Evolutionary conservation across 202 grass and related monocot genomes (phyloP).

Genomic region (Setaria italica): DNA sequence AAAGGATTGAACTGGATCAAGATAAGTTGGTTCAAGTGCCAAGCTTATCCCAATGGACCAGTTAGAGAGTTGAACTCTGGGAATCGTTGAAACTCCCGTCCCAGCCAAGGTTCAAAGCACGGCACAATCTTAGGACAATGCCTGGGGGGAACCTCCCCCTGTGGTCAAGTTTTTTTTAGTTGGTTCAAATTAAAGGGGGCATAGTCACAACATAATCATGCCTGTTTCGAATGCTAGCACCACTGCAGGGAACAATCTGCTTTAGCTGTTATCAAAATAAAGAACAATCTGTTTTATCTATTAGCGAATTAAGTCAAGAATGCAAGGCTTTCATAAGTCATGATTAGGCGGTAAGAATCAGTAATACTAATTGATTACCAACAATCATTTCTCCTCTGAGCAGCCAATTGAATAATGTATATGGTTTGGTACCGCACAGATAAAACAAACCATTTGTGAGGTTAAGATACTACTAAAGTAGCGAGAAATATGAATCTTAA

Average conservation of each 20-base stretch:
- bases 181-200: not conserved
- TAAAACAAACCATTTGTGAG: not conserved
- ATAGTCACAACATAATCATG: slow-evolving; percentile 27
- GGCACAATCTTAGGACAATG: not conserved
- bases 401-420: slow-evolving; percentile 4
- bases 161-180: too few relatives aligned
- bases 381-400: not conserved
- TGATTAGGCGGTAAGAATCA: not conserved
- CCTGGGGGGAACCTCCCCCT: not conserved
- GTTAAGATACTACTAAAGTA: slow-evolving; percentile 24
- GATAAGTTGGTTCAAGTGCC: not conserved
- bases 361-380: not conserved
- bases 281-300: slow-evolving; percentile 7
- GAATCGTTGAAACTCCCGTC: not conserved
- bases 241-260: slow-evolving; percentile 6
- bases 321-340: slow-evolving; percentile 11
- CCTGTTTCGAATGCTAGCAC: slow-evolving; percentile 20
- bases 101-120: not conserved
- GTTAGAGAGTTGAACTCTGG: not conserved
- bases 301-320: slow-evolving; percentile 31
- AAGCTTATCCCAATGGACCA: not conserved
- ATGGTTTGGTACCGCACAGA: not conserved
- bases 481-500: slow-evolving; percentile 3
- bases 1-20: slow-evolving; percentile 21
- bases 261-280: slow-evolving; percentile 22